phyloP scores from a whole-genome alignment of 2,329 filamentous ascomycete species.

The Paraphaeosphaeria minitans region DNA sequence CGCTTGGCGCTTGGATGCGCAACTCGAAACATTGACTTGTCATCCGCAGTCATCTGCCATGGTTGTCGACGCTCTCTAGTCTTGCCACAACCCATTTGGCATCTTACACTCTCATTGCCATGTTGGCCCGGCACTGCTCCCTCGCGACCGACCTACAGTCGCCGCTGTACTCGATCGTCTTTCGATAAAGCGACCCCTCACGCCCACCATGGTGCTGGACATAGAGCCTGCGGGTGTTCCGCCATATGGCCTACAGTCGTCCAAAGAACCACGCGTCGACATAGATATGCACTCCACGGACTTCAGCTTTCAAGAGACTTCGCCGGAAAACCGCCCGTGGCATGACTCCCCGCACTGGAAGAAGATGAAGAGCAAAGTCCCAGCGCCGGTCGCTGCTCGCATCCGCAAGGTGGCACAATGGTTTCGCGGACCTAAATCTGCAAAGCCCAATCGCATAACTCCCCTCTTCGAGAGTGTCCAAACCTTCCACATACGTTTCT shows the following conservation, averaged over 20 bases:
- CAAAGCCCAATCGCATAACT: constrained; percentile 49
- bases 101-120: background rate
- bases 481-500: constrained; percentile 64
- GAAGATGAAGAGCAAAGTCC: constrained; percentile 19
- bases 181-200: background rate
- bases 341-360: constrained; percentile 12
- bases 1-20: background rate
- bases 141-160: background rate
- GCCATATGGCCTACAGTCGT: background rate
- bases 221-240: constrained; percentile 12
- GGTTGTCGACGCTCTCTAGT: background rate
- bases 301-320: background rate
- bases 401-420: constrained; percentile 44
- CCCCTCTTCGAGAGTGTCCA: constrained; percentile 69
- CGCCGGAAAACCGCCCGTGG: constrained; percentile 10
- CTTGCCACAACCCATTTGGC: background rate
- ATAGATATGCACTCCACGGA: background rate
- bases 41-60: background rate
- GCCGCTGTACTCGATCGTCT: constrained; percentile 2
- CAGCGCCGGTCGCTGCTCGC: constrained; percentile 23
- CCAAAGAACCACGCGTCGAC: background rate
- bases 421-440: constrained; percentile 53
- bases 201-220: constrained; percentile 1
- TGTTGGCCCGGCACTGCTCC: background rate
- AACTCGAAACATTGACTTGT: background rate